Base-by-base conservation (phyloP, 768 basidiomycete species). In the Lepiota venenata region DNA sequence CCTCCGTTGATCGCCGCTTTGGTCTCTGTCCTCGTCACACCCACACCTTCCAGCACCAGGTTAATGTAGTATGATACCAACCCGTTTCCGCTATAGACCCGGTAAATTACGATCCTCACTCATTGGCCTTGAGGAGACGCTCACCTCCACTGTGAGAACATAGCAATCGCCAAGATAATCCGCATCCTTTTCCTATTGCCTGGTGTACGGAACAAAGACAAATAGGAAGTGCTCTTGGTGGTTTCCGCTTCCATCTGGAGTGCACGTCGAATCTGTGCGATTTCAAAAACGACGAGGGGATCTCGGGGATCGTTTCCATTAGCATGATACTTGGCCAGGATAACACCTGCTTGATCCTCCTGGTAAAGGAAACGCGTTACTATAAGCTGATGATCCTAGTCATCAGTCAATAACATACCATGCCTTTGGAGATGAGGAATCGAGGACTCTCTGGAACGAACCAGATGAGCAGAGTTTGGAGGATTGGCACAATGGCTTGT, bases 141-240 rank as follows among this genome's bases (percentile, higher is more conserved):
- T 40, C 50, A 83, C 81, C 82, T 84, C 88, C 87, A 90, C 57
- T 91, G 89, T 0, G 84, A 84, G 66, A 87, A 89, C 20, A 87
- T 62, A 4, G 82, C 84, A 42, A 90, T 78, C 1, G 76, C 82
- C 56, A 89, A 69, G 56, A 91, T 80, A 47, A 89, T 76, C 44
- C 75, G 69, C 81, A 90, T 82, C 3, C 89, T 77, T 60, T 78
- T 82, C 29, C 81, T 71, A 64, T 91, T 91, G 2, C 87, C 88
- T 4, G 77, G 75, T 0, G 83, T 89, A 9, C 72, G 58, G 63
- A 87, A 81, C 3, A 88, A 71, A 3, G 77, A 74, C 46, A 66
- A 63, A 61, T 76, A 88, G 0, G 79, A 77, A 5, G 78, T 78
- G 16, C 67, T 72, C 42, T 67, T 64, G 47, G 74, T 74, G 14